Conservation (phyloP, 2,329 filamentous ascomycete genomes). For the Scedosporium boydii region DNA sequence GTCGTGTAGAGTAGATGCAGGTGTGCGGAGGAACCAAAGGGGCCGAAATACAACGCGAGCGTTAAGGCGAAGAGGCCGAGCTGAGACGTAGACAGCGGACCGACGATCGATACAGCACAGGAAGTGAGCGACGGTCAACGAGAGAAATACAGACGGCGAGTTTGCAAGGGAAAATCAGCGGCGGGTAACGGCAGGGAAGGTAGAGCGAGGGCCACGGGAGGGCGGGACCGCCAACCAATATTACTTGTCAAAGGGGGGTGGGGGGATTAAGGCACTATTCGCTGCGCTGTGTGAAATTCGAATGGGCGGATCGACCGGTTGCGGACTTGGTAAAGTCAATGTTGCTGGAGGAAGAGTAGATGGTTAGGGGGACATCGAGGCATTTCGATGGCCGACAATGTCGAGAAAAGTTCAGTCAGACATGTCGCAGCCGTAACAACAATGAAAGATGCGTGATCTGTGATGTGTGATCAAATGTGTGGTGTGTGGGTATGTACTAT, state of each 20-base stretch:
- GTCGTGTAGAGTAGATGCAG: no score
- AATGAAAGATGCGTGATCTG: no score
- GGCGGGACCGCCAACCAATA: background rate
- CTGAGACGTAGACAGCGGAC: no score
- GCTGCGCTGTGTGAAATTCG: background rate
- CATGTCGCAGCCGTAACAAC: no score
- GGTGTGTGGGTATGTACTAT: background rate
- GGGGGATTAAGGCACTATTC: background rate
- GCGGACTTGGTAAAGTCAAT: background rate
- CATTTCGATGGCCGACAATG: background rate
- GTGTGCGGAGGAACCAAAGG: no score
- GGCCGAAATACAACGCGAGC: no score
- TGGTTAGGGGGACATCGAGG: background rate
- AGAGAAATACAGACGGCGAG: background rate
- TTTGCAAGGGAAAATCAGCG: background rate
- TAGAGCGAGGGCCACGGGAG: background rate
- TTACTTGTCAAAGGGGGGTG: background rate
- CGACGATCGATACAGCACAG: background rate
- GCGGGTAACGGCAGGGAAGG: background rate
- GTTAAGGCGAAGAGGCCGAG: no score
- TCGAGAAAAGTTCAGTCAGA: no score
- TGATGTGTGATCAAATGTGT: background rate
- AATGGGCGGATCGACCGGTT: background rate
- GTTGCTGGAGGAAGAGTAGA: background rate
- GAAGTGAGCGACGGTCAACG: background rate